Percentiles rank a stretch among this genome's conserved stretches.
Conservation (phyloP, 2,329 filamentous ascomycete species). For the Sporothrix sp. region DNA sequence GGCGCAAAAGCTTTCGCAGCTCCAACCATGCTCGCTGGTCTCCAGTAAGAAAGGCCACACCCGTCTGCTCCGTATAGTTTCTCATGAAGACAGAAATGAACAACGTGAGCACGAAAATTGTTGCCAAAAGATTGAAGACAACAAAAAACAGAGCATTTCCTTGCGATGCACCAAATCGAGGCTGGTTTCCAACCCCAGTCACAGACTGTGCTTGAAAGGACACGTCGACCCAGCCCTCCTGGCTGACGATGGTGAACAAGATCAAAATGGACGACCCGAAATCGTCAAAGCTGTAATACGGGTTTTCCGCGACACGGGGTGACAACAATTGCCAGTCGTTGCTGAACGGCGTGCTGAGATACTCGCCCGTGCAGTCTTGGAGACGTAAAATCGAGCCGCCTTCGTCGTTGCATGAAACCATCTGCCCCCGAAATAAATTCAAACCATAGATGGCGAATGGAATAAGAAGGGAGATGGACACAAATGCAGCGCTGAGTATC, state of each 20-base stretch:
- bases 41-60: constrained; percentile 87
- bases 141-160: constrained; percentile 93
- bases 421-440: constrained; percentile 79
- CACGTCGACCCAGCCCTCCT: constrained; percentile 97
- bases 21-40: constrained; percentile 97
- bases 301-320: constrained; percentile 70
- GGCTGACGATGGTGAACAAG: constrained; percentile 96
- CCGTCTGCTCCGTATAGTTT: constrained; percentile 97
- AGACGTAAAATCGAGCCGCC: constrained; percentile 47
- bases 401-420: constrained; percentile 71
- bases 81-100: constrained; percentile 99
- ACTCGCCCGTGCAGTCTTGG: constrained; percentile 77
- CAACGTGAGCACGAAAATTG: constrained; percentile 90
- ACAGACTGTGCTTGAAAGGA: constrained; percentile 77
- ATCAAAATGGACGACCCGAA: constrained; percentile 92
- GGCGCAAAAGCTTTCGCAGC: constrained; percentile 77
- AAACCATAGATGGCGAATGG: constrained; percentile 95
- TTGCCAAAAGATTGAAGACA: constrained; percentile 89
- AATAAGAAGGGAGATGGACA: constrained; percentile 86
- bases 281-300: constrained; percentile 86
- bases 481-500: constrained; percentile 81
- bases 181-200: constrained; percentile 65
- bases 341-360: constrained; percentile 61
- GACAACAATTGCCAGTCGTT: constrained; percentile 69
- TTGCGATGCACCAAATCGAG: constrained; percentile 55